These are phyloP conservation scores for Globisporangium recalcitrans DNA, from an alignment of 352 stramenopile species.

Conservation along the genomic window DNA sequence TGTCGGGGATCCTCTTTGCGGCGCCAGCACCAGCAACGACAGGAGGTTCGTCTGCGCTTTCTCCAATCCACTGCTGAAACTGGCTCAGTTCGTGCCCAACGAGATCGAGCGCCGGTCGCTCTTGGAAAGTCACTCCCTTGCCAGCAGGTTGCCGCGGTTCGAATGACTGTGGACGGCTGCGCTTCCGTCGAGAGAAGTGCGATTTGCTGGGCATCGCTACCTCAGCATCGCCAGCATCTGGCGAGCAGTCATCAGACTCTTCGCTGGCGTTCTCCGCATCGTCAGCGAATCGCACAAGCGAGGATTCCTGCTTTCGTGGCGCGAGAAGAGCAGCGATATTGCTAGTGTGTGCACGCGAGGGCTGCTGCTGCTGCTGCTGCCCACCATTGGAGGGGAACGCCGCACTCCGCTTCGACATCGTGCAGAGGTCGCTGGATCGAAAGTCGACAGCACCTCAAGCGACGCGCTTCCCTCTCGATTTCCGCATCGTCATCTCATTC, in stretches of 20 bases:
- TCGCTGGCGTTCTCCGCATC: not conserved
- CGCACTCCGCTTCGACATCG: not conserved
- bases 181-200: not conserved
- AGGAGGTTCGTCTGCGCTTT: slow-evolving; percentile 24
- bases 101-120: slow-evolving; percentile 6
- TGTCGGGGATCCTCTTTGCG: slow-evolving; percentile 34
- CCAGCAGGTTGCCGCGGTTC: not conserved
- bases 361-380: not conserved
- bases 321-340: not conserved
- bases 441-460: not conserved
- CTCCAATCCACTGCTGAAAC: slow-evolving; percentile 45
- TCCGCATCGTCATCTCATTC: not conserved
- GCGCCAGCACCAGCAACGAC: slow-evolving; percentile 40
- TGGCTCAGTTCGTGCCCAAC: slow-evolving; percentile 17
- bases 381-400: not conserved
- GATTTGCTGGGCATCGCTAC: not conserved
- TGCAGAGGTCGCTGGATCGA: not conserved
- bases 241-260: not conserved
- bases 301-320: not conserved
- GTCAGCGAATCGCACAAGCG: not conserved
- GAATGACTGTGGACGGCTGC: not conserved
- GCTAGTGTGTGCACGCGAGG: not conserved
- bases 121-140: not conserved
- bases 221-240: not conserved
- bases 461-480: not conserved